Evolutionary conservation across 2,329 filamentous ascomycete species (phyloP), one percentile per base, ranked within the genome.

Genomic region (Aspergillus sp.): DNA sequence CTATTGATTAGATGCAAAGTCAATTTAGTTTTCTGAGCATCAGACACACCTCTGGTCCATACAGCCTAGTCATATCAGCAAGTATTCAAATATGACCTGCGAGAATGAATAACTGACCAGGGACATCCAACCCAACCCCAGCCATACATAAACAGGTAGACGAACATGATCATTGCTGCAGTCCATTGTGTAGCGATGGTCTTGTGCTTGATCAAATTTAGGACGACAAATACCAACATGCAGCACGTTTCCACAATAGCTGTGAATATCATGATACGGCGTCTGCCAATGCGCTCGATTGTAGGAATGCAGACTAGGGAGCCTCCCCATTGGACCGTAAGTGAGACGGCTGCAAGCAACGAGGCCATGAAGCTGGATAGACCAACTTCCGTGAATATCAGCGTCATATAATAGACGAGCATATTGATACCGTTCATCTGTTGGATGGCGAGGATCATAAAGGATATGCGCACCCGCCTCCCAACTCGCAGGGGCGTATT

Each of bases 391-490:
- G 56, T 43, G 52, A 70, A 65, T 35, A 69, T 69, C n/a, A 55
- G 51, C 9, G 64, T 68, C n/a, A 47, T 59, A 55, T 66, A 68
- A 51, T 68, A 70, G 2, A 68, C 61, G 22, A 64, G 50, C 26
- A 69, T 61, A 45, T 70, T 69, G 51, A 69, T 68, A 10, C 66
- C 66, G 45, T 69, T 61, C 50, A 65, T 65, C 38, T 69, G 64
- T 26, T 58, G 50, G 17, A 58, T 51, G 3, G 54, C 53, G 11
- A 65, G 56, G 35, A 73, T 67, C 49, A 73, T 50, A 57, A 72
- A 73, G 5, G 68, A 68, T 4, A 71, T 73, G 5, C 71, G 61
- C 10, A 73, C 60, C 7, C 71, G 67, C 6, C 67, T 62, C n/a
- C 69, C 70, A 11, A 67, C 66, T 51, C 65, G 60, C 2, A 72